Conservation (phyloP, 106 monocot species). For the Dendrobium huoshanense region DNA sequence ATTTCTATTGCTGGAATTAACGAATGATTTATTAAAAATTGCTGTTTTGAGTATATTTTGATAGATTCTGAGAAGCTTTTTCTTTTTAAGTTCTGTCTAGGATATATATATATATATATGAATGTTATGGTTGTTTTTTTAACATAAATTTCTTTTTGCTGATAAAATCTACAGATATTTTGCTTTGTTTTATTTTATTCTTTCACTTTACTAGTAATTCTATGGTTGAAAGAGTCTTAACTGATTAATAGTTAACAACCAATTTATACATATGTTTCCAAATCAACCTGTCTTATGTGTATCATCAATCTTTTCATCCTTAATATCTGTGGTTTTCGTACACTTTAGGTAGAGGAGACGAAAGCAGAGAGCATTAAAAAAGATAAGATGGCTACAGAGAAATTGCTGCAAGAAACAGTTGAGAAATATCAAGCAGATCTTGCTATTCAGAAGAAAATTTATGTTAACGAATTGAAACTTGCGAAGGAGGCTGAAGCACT, state of each 20-base stretch:
- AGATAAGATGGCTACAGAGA: slow-evolving; percentile 86
- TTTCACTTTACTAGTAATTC: neutral
- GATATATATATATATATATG: neutral
- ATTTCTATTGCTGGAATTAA: neutral
- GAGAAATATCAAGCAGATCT: slow-evolving; percentile 90
- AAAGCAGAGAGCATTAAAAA: slow-evolving; percentile 88
- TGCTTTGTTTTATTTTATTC: neutral
- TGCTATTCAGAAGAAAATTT: slow-evolving; percentile 92
- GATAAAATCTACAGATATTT: neutral
- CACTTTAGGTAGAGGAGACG: slow-evolving; percentile 81
- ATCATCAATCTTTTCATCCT: neutral
- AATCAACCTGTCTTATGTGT: neutral
- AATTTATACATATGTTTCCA: neutral
- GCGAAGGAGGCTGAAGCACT: slow-evolving; percentile 93
- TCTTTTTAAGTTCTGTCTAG: neutral
- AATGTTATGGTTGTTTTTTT: neutral
- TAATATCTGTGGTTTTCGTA: neutral
- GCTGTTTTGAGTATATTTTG: neutral
- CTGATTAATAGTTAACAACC: neutral
- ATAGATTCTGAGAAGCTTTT: neutral
- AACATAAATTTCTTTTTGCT: neutral
- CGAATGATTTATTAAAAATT: neutral
- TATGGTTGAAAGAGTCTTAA: neutral
- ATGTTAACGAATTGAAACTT: slow-evolving; percentile 78
- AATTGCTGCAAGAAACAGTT: slow-evolving; percentile 90